Evolutionary conservation across 495 filamentous ascomycete genomes (phyloP), one percentile per base, ranked within the genome.

Genomic region (Opeltia flavorubescens): DNA sequence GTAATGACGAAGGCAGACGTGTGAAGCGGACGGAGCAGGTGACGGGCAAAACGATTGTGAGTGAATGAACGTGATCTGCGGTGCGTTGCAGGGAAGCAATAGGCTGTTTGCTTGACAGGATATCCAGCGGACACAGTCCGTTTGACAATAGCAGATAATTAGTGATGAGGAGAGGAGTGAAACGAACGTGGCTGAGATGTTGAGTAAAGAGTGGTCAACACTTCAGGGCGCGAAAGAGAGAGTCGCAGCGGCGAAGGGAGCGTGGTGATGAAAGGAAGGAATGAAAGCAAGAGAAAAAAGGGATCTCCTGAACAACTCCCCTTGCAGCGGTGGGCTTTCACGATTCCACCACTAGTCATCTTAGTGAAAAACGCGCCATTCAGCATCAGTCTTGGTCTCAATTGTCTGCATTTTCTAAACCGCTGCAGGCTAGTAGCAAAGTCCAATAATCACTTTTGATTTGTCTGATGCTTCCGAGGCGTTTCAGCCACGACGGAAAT

Each of bases 101-200:
- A 40, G 23, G 24, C 18, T 4, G 43, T 18, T 43, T 41, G 46
- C 41, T 13, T 18, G 46, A 38, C 36, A 39, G 20, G 45, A 27
- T 26, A 13, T 41, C 46, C 45, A 39, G 50, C 52, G 52, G 52
- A 54, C 52, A 44, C 52, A 48, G 52, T 50, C 52, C 51, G 51
- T 33, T 5, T 46, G 42, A 38, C 38, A 36, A 54, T 53, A 38
- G 36, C 5, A 20, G 17, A 30, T 20, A 43, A 33, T 52, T 41
- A 13, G 17, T 5, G 12, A 6, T 5, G 45, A 29, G 47, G 21
- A 44, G 46, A 33, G 15, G 6, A 23, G 43, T 49, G 49, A 51
- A 59, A 52, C 36, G 51, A 52, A 51, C 43, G 58, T 57, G 56
- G 45, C 49, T 49, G 62, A 60, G 65, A 61, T 55, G 63, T 62